Base-by-base conservation (phyloP, 78 protist species). In the Tieghemostelium lacteum region DNA sequence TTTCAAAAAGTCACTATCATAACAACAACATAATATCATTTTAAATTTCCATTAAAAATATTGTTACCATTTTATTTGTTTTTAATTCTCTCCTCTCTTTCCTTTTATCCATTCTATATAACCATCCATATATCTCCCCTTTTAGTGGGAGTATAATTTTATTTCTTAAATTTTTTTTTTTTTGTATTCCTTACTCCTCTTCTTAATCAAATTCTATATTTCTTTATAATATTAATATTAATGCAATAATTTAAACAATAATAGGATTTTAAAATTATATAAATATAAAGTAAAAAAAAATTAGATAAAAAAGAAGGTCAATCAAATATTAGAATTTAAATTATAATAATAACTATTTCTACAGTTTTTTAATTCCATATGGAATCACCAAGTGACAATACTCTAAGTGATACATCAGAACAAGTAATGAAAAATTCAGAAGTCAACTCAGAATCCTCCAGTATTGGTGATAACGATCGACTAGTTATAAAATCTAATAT, bases 301-400 rank as follows among this genome's bases (percentile, higher is more conserved):
- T 33, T 29, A 20, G 31, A 33, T 71, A 10, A 31, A 22, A 31
- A 45, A 36, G 37, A n/a, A 64, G n/a, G 14, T 28, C 1, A 6
- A 37, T 14, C 4, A 64, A 64, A 16, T 20, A 37, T 34, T 31
- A 60, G 16, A 39, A 39, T 26, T 71, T 71, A 71, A 33, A 33
- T 40, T 50, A n/a, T 40, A 71, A 71, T 14, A 45, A 45, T 6
- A 45, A 45, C 6, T 14, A 45, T 14, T 14, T 6, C 10, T 14
- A 14, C 10, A 45, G 52, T 14, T 45, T 14, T 45, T 45, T 6
- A 14, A 14, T 45, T 6, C 7, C 7, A 19, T 36, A 75, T 75
- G 86, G 86, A 75, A 63, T 31, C 71, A n/a, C 39, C 75, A 42
- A 42, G 64, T 29, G 87, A 77, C 36, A 60, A n/a, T 20, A 77